Evolutionary conservation across 495 filamentous ascomycete genomes (phyloP), one percentile per base, ranked within the genome.

Genomic region (Aspergillus nidulans): DNA sequence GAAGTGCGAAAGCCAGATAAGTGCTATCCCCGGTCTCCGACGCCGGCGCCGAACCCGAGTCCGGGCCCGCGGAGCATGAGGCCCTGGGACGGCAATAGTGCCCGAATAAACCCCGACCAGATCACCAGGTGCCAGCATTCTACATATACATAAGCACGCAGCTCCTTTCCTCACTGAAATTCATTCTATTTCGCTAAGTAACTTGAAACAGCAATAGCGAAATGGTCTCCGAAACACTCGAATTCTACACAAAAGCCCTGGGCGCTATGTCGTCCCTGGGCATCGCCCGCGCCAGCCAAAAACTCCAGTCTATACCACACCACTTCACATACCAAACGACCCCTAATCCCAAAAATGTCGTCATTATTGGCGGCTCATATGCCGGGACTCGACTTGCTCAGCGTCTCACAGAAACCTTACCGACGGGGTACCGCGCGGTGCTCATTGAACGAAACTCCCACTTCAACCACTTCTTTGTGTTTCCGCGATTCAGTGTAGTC

Each of bases 401-500:
- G 25, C 68, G 69, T 26, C 75, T 84, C 9, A 69, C 73, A 6
- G 63, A 73, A 36, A 67, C 69, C 8, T 55, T 85, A 0, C 76
- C 80, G 1, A 71, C 75, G 1, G 65, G 72, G 0, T 83, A 77
- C 60, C 67, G 70, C 5, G 76, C 83, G 12, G 63, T 83, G 1
- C 65, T 84, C 1, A 65, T 85, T 18, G 83, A 86, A 62, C 77
- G 74, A 42, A 80, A 81, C 57, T 75, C 72, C 12, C 82, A 84
- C 61, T 80, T 85, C 63, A 77, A 86, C 47, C 79, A 80, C 55
- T 73, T 72, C 0, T 86, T 78, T 69, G 74, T 75, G 8, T 72
- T 85, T 34, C 73, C 75, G 0, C 64, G 75, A 6, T 78, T 76
- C 56, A 64, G 60, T 19, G 69, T 74, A 13, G 50, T 73, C 2